Conservation (phyloP, 139 green algal genomes). For the Zygnema circumcarinatum region DNA sequence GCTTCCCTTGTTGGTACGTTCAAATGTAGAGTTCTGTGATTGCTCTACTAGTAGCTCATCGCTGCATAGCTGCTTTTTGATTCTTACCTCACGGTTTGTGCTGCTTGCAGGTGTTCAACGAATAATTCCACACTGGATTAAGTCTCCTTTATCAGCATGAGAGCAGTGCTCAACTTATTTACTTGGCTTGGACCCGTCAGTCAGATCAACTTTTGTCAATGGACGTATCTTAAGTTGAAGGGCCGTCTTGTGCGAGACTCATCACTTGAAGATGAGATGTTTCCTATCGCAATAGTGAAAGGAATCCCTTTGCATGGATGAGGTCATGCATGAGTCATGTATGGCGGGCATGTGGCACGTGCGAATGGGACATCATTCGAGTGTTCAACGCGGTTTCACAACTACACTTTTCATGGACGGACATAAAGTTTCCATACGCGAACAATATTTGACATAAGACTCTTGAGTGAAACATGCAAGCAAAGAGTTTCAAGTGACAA, state of each 20-base stretch:
- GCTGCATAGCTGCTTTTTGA: not conserved
- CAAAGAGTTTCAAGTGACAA: too few relatives aligned
- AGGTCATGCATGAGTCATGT: too few relatives aligned
- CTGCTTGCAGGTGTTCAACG: conserved; percentile 26
- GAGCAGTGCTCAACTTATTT: not conserved
- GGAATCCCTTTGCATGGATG: not conserved
- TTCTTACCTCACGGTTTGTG: not conserved
- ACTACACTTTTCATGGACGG: too few relatives aligned
- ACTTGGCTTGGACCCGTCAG: not conserved
- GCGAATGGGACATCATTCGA: too few relatives aligned
- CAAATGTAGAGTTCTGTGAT: too few relatives aligned
- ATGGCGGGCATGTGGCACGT: too few relatives aligned
- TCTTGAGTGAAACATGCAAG: too few relatives aligned
- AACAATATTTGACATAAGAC: too few relatives aligned
- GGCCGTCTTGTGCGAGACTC: not conserved
- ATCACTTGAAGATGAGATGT: not conserved
- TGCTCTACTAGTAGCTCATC: too few relatives aligned
- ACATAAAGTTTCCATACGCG: too few relatives aligned
- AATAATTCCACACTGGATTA: not conserved
- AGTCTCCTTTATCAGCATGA: too few relatives aligned
- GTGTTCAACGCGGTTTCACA: too few relatives aligned
- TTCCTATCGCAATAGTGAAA: not conserved
- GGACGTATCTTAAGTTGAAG: not conserved
- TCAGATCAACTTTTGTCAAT: not conserved
- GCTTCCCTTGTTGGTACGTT: not conserved